phyloP scores from a whole-genome alignment of 495 filamentous ascomycete genomes.

The Penicillium goetzii region DNA sequence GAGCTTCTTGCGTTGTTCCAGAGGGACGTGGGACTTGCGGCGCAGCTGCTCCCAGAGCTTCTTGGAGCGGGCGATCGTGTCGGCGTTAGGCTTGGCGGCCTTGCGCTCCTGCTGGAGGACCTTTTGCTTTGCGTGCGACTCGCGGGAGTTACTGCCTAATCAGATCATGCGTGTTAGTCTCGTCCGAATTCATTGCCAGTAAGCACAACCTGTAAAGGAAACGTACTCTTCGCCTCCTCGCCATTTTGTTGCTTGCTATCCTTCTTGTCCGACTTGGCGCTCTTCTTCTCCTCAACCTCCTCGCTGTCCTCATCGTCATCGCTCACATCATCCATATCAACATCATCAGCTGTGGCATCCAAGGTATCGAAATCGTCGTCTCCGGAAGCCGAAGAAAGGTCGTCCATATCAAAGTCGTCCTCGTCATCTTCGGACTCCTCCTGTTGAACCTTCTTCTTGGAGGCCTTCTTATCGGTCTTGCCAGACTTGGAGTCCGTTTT shows the following conservation, averaged over 20 bases:
- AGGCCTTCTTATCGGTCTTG: constrained; percentile 34
- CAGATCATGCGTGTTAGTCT: constrained; percentile 15
- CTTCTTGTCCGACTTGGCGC: constrained; percentile 21
- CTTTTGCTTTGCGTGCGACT: constrained; percentile 92
- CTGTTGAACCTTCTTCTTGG: constrained; percentile 43
- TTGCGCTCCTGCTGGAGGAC: constrained; percentile 85
- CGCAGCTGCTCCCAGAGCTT: constrained; percentile 95
- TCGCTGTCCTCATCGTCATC: constrained; percentile 36
- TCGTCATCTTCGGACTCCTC: constrained; percentile 39
- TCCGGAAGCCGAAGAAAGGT: constrained; percentile 46
- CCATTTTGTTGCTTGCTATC: constrained; percentile 17
- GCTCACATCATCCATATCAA: constrained; percentile 42
- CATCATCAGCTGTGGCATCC: constrained; percentile 37
- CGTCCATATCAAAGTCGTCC: constrained; percentile 50
- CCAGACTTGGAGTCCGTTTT: constrained; percentile 32
- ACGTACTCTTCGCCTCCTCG: constrained; percentile 39
- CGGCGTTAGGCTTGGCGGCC: constrained; percentile 87
- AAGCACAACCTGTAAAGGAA: constrained; percentile 2
- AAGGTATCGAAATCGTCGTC: constrained; percentile 39
- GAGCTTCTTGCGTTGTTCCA: constrained; percentile 81
- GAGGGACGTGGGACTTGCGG: constrained; percentile 85
- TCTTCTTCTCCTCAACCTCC: constrained; percentile 30
- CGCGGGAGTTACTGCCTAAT: constrained; percentile 60
- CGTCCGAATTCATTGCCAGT: background rate
- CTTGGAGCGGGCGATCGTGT: constrained; percentile 85